phyloP scores from a whole-genome alignment of 192 early-diverging fungal species.

The Backusella psychrophila region DNA sequence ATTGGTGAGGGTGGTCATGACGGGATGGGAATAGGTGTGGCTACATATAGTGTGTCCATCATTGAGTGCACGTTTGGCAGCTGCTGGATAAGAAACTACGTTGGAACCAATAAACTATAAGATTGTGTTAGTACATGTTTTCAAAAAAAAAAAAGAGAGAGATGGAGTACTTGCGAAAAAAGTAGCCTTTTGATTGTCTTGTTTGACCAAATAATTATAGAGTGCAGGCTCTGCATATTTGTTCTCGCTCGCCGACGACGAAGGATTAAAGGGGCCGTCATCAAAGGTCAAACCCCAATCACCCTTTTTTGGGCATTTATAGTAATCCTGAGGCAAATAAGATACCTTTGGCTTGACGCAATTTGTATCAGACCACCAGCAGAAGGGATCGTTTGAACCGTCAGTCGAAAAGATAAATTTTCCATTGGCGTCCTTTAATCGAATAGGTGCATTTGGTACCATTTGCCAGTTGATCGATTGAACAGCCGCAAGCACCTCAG shows the following conservation, averaged over 20 bases:
- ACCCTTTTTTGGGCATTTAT: constrained; percentile 7
- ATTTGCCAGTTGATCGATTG: constrained; percentile 21
- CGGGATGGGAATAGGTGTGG: constrained; percentile 59
- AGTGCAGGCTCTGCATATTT: constrained; percentile 14
- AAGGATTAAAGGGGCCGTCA: constrained; percentile 18
- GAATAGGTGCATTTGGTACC: constrained; percentile 24
- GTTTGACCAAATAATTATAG: constrained; percentile 17
- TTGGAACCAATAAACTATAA: constrained; percentile 35
- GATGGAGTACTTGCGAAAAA: constrained; percentile 19
- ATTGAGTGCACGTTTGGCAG: constrained; percentile 24
- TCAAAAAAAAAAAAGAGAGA: not conserved
- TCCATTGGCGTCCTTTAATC: constrained; percentile 14
- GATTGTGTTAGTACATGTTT: no score
- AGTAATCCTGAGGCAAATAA: constrained; percentile 27
- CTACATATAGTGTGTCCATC: constrained; percentile 56
- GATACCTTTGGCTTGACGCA: constrained; percentile 21
- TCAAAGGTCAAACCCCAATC: constrained; percentile 28
- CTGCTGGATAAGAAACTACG: constrained; percentile 28
- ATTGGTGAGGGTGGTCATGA: constrained; percentile 43
- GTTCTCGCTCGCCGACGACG: not conserved
- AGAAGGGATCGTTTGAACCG: not conserved
- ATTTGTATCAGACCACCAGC: constrained; percentile 20
- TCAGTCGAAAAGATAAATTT: constrained; percentile 12
- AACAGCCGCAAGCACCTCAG: constrained; percentile 15
- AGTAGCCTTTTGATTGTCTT: constrained; percentile 12